phyloP scores from a whole-genome alignment of 2,329 filamentous ascomycete genomes.

The Pestalotiopsis sp. region DNA sequence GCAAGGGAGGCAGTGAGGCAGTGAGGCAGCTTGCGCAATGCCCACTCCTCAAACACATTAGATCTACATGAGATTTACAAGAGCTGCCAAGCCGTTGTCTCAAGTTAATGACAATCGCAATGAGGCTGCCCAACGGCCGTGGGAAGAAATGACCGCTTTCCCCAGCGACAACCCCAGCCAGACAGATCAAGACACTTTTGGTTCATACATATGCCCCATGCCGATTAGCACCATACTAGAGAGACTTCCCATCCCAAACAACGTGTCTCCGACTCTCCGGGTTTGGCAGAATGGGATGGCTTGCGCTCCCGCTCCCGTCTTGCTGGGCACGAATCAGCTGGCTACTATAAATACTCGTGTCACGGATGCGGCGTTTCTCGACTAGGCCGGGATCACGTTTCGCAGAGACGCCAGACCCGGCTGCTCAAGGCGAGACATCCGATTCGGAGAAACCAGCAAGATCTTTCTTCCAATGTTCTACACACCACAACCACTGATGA shows the following conservation, averaged over 20 bases:
- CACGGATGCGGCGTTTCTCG: conserved; percentile 5
- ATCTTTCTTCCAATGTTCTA: neutral
- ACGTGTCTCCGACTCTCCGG: too few relatives aligned
- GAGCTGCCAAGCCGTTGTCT: conserved; percentile 23
- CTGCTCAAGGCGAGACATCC: conserved; percentile 6
- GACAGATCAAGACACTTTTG: neutral
- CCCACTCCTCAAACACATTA: conserved; percentile 1
- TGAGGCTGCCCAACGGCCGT: conserved; percentile 14
- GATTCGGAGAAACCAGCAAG: neutral
- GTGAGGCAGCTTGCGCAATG: conserved; percentile 9
- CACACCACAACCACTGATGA: neutral
- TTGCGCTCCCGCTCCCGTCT: neutral
- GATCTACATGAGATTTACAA: conserved; percentile 19
- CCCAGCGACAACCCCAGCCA: neutral
- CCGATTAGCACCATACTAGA: too few relatives aligned
- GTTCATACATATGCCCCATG: too few relatives aligned
- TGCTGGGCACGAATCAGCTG: conserved; percentile 1
- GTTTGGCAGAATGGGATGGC: neutral
- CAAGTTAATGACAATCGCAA: conserved; percentile 22
- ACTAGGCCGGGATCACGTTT: neutral
- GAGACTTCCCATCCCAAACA: neutral
- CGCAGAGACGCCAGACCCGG: neutral
- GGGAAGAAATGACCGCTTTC: conserved; percentile 14
- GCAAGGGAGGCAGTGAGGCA: neutral
- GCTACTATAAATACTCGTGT: conserved; percentile 3